Base-by-base conservation (phyloP, 2,329 filamentous ascomycete species). In the Aureobasidium sp. region DNA sequence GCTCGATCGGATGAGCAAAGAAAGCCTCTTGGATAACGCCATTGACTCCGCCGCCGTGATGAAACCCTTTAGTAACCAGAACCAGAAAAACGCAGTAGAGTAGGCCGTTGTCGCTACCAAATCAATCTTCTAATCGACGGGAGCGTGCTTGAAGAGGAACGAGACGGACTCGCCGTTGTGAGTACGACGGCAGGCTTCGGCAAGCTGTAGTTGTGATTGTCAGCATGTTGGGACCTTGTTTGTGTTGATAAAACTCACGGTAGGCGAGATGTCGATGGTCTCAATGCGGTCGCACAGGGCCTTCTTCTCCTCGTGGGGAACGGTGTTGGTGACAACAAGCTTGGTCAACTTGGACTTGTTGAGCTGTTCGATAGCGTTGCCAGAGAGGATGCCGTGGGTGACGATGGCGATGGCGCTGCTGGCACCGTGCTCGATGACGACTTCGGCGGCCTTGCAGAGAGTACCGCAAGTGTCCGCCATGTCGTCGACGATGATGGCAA, bases 381-480 rank as follows among this genome's bases (percentile, higher is more conserved):
- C 92, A 66, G 87, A 91, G 57, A 97, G 79, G 63, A 97, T 96
- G 39, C 91, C 92, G 72, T 97, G 93, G 0, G 93, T 97, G 63
- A 97, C 94, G 67, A 97, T 95, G 27, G 94, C 94, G 65, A 96
- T 90, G 41, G 96, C 91, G 72, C 95, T 86, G 67, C 85, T 86
- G 1, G 94, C 93, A 36, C 91, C 90, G 71, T 97, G 88, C 69
- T 90, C 83, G 74, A 93, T 90, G 58, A 97, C 84, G 0, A 92
- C 93, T 62, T 90, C 87, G 17, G 93, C 94, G 2, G 92, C 94
- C 79, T 97, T 97, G 74, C 82, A 85, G 14, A 89, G 80, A 1
- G 91, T 96, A 68, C 91, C 91, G 74, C 92, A 97, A 4, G 93
- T 97, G 73, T 97, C 93, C 36, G 92, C 92, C 91, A 97, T 97